A percentile compares a stretch with the other conserved stretches of the same genome.
These are phyloP conservation scores for Hondaea fermentalgiana DNA, from an alignment of 108 stramenopile species.

Conservation along the genomic window DNA sequence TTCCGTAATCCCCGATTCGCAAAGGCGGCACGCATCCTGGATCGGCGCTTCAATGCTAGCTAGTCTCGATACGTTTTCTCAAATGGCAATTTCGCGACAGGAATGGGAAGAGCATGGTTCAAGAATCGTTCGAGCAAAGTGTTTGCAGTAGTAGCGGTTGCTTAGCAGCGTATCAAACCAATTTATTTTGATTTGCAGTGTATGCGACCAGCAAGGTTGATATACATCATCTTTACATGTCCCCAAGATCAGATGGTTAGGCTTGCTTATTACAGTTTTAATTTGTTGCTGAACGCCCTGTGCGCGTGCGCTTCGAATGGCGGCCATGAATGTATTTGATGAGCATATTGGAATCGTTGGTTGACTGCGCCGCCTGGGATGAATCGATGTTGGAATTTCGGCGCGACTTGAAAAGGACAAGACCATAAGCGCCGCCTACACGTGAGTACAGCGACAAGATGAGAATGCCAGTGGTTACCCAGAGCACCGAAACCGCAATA, in stretches of 20 bases:
- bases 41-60: slow-evolving; percentile 19
- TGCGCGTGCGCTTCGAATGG: not conserved
- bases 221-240: too few relatives aligned
- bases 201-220: too few relatives aligned
- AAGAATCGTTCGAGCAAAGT: not conserved
- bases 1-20: not conserved
- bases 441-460: not conserved
- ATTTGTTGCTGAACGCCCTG: not conserved
- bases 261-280: too few relatives aligned
- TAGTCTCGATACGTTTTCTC: not conserved
- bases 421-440: not conserved
- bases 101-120: slow-evolving; percentile 19
- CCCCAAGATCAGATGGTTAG: too few relatives aligned
- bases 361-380: not conserved
- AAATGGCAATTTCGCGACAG: not conserved
- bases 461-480: not conserved
- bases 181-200: too few relatives aligned
- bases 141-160: not conserved
- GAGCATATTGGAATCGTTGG: not conserved
- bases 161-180: too few relatives aligned
- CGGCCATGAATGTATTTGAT: slow-evolving; percentile 4
- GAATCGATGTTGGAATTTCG: not conserved
- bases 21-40: slow-evolving; percentile 14
- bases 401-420: not conserved
- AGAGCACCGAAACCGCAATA: not conserved